Percentiles rank a stretch among this genome's conserved stretches.
These are phyloP conservation scores for Pinus tabuliformis DNA, from an alignment of 75 land plant genomes.

Conservation along the genomic window DNA sequence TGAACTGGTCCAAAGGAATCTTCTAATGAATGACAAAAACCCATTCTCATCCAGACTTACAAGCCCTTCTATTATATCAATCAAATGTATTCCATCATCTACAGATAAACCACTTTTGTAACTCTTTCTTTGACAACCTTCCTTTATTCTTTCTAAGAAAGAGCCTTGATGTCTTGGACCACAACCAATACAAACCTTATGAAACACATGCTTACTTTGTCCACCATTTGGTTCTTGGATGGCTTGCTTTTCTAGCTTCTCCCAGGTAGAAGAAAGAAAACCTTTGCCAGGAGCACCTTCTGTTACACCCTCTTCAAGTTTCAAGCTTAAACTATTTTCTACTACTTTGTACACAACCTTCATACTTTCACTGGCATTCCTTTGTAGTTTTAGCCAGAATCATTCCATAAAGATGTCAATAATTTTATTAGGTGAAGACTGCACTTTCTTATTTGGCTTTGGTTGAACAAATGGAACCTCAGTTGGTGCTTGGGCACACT, in stretches of 20 bases:
- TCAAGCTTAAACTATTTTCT: no score
- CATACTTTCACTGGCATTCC: no score
- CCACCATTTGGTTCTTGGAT: neutral
- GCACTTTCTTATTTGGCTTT: no score
- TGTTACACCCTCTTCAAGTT: no score
- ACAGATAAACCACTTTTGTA: neutral
- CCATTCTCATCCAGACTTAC: conserved; percentile 24
- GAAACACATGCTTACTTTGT: conserved; percentile 4
- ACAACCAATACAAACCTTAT: neutral
- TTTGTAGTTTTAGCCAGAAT: no score
- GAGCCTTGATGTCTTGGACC: neutral
- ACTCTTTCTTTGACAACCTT: neutral
- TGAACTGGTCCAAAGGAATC: conserved; percentile 21
- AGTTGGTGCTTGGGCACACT: no score
- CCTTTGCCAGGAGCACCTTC: conserved; percentile 4
- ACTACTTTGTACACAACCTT: no score
- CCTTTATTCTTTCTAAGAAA: neutral
- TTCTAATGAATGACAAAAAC: conserved; percentile 25
- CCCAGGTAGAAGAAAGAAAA: neutral
- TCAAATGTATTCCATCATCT: conserved; percentile 5
- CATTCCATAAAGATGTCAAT: no score
- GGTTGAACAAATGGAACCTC: no score
- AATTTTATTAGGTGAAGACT: no score
- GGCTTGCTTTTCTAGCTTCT: conserved; percentile 1
- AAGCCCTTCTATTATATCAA: conserved; percentile 1